These are phyloP conservation scores for Rostrohypoxylon terebratum DNA, from an alignment of 495 filamentous ascomycete genomes.

Conservation along the genomic window DNA sequence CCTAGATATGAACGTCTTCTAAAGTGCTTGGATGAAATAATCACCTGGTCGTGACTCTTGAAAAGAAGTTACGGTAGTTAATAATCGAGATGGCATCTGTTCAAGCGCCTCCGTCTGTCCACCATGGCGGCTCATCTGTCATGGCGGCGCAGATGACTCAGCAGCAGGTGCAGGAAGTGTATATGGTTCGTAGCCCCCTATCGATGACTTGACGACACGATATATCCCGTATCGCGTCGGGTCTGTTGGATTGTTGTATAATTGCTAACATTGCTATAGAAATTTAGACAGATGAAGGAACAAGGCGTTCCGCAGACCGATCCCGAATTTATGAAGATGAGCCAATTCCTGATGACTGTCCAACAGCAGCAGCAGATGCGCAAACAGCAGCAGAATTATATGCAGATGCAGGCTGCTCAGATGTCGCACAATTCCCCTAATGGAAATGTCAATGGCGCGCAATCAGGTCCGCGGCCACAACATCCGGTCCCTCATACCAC, in stretches of 20 bases:
- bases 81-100: slow-evolving; percentile 77
- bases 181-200: slow-evolving; percentile 59
- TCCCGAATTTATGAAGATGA: slow-evolving; percentile 82
- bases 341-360: slow-evolving; percentile 72
- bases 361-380: slow-evolving; percentile 70
- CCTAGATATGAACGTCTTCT: slow-evolving; percentile 56
- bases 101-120: slow-evolving; percentile 74
- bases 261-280: slow-evolving; percentile 64
- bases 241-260: background rate
- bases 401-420: slow-evolving; percentile 51
- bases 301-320: slow-evolving; percentile 78
- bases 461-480: slow-evolving; percentile 51
- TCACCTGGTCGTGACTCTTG: slow-evolving; percentile 26
- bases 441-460: slow-evolving; percentile 61
- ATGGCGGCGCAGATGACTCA: slow-evolving; percentile 68
- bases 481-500: slow-evolving; percentile 48
- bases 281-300: slow-evolving; percentile 83
- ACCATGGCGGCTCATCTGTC: slow-evolving; percentile 65
- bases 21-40: slow-evolving; percentile 35
- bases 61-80: slow-evolving; percentile 21
- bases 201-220: slow-evolving; percentile 7
- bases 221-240: slow-evolving; percentile 15
- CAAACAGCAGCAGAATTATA: slow-evolving; percentile 60
- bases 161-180: slow-evolving; percentile 71
- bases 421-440: slow-evolving; percentile 56